Base-by-base conservation (phyloP, 2,329 filamentous ascomycete species). In the Exophiala dermatitidis region DNA sequence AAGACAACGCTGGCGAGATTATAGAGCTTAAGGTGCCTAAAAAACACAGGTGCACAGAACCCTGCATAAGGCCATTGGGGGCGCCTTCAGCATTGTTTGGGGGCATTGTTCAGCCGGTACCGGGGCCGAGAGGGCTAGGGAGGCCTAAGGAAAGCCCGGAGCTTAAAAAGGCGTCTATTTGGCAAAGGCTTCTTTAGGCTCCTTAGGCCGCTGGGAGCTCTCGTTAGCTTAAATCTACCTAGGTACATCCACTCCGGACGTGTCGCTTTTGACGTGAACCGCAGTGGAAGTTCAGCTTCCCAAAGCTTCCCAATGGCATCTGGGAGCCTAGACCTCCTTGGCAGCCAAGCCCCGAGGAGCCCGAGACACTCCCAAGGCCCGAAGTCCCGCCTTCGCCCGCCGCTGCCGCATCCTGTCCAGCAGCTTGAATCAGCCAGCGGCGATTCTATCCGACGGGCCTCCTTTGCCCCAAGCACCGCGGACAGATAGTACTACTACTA, bases 271-370 rank as follows among this genome's bases (percentile, higher is more conserved):
- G 12, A 26, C 38, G 19, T 19, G 19, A 19, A 19, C 19, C 19
- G 19, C 19, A 19, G 19, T 19, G 19, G 19, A 19, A 19, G 19
- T 19, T 19, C 19, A 19, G 19, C 19, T 19, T 19, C 19, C 19
- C 19, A 19, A 19, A 19, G 19, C 19, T 19, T 19, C 19, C 19
- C 19, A 26, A 5, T 41, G 3, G 3, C 19, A 44, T 10, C 29
- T 32, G 30, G 48, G 10, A 29, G 48, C 48, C 48, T 50, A 50
- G 48, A 36, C 44, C 42, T 34, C 12, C 48, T 50, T 50, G 40
- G 40, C 48, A 31, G 38, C 48, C 47, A 43, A 32, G 19, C 47
- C 3, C 10, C 26, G 36, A 38, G 7, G 5, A 8, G 6, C n/a
- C 36, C 6, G 36, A 5, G 9, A 8, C 36, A 1, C 9, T 3